Base-by-base conservation (phyloP, 768 basidiomycete species). In the Amanita molliuscula region DNA sequence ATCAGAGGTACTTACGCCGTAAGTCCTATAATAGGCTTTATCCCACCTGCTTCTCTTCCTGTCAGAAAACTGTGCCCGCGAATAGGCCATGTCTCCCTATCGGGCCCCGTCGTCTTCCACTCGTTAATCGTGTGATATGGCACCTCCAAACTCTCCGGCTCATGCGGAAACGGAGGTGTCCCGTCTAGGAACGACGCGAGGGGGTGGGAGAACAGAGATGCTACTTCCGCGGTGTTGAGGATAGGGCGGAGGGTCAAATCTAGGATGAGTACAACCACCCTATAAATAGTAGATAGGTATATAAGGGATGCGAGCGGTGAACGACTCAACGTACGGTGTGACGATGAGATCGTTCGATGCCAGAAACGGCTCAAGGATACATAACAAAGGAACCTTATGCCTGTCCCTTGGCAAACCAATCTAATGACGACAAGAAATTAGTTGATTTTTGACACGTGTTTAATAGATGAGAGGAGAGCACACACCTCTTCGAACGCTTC, bases 401-500 rank as follows among this genome's bases (percentile, higher is more conserved):
- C 70, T 69, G 63, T 93, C 87, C 25, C 65, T 68, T 1, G 89
- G 83, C 6, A 95, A 70, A n/a, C 91, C 91, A 38, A 94, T 84
- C 91, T 94, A 60, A 13, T 42, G 21, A 13, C 45, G 16, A 42
- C 15, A 2, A 38, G 48, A 35, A 55, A 31, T 29, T 47, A 40
- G 47, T 25, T 7, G 7, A 44, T 7, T 6, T 31, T 31, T 4
- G 29, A 31, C 29, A 4, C 3, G 23, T 23, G 29, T 31, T 31
- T 10, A 4, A 31, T n/a, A 5, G 23, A 43, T 6, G 21, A 15
- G 11, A 25, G 9, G 15, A 13, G 20, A 23, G 7, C 10, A 51
- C 62, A 6, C 49, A 90, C 92, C 78, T 95, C 92, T 65, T 95
- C 92, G 52, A 79, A 92, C 0, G 91, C 90, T 67, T 94, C 91